Percentiles rank a stretch among this genome's conserved stretches.
Evolutionary conservation across 306 rosid genomes (phyloP).

Genomic region (Sicyos edulis): DNA sequence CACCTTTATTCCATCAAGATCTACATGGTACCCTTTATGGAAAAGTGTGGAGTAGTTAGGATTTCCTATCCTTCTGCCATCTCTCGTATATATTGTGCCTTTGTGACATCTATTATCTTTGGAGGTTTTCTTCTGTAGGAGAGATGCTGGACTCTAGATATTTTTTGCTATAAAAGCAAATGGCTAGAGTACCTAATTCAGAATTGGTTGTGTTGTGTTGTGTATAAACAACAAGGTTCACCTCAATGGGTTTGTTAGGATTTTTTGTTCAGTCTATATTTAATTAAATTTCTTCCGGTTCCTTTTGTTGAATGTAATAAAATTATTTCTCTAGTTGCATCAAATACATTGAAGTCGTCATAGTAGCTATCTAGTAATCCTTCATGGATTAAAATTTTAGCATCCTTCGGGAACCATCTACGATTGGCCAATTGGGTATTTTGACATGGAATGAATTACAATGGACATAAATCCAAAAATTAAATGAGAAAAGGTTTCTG

Average conservation of each 20-base stretch:
- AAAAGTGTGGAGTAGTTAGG: background rate
- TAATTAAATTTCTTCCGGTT: background rate
- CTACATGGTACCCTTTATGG: background rate
- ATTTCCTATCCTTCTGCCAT: too few relatives aligned
- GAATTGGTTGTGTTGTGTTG: too few relatives aligned
- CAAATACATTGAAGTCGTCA: background rate
- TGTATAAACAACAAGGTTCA: too few relatives aligned
- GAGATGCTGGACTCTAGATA: too few relatives aligned
- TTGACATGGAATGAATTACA: conserved; percentile 10
- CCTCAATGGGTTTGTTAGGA: too few relatives aligned
- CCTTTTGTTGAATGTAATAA: background rate
- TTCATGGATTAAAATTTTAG: background rate
- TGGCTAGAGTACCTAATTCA: too few relatives aligned
- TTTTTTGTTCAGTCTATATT: background rate
- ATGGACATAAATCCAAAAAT: background rate
- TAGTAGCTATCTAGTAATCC: background rate
- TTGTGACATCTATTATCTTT: too few relatives aligned
- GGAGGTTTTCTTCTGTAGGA: too few relatives aligned
- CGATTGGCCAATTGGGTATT: background rate
- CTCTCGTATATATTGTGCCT: too few relatives aligned
- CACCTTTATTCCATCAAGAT: background rate
- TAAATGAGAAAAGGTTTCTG: background rate
- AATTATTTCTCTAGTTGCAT: background rate
- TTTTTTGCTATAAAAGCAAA: too few relatives aligned
- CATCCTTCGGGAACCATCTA: background rate